A percentile compares a stretch with the other conserved stretches of the same genome.
These are phyloP conservation scores for Podospora sp. DNA, from an alignment of 495 filamentous ascomycete genomes.

Conservation along the genomic window DNA sequence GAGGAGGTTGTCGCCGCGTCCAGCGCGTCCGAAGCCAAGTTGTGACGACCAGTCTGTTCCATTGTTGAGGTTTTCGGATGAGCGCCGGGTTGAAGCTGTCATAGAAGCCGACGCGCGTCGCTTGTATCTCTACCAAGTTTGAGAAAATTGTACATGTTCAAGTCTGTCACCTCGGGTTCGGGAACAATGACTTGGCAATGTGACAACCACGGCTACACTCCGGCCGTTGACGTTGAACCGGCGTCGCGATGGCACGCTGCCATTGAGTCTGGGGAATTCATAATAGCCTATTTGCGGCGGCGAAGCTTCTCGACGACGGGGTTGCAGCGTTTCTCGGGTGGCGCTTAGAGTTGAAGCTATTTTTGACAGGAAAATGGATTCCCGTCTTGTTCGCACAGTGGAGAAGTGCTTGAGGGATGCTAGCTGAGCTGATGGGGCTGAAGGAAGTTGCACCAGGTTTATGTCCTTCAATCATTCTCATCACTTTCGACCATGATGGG, in stretches of 20 bases:
- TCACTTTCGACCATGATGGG: too few species aligned
- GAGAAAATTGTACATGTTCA: slow-evolving; percentile 1
- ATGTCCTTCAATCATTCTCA: too few species aligned
- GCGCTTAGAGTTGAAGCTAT: not conserved
- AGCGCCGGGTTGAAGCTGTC: not conserved
- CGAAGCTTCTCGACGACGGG: not conserved
- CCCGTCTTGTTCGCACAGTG: not conserved
- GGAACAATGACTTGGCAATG: not conserved
- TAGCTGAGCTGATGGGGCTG: too few species aligned
- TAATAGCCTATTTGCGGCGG: not conserved
- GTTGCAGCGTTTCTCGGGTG: not conserved
- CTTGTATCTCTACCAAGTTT: slow-evolving; percentile 1
- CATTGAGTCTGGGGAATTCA: not conserved
- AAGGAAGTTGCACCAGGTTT: too few species aligned
- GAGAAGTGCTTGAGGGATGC: too few species aligned
- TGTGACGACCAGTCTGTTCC: slow-evolving; percentile 8
- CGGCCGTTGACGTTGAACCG: not conserved
- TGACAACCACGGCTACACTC: not conserved
- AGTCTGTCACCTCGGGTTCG: not conserved
- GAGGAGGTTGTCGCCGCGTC: slow-evolving; percentile 17
- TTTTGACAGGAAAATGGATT: not conserved
- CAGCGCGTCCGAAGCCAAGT: slow-evolving; percentile 13
- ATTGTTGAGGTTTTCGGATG: not conserved
- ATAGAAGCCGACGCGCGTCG: not conserved
- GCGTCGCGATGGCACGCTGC: not conserved